Evolutionary conservation across 176 grass and related monocot genomes (phyloP).

Genomic region (Ananas comosus): DNA sequence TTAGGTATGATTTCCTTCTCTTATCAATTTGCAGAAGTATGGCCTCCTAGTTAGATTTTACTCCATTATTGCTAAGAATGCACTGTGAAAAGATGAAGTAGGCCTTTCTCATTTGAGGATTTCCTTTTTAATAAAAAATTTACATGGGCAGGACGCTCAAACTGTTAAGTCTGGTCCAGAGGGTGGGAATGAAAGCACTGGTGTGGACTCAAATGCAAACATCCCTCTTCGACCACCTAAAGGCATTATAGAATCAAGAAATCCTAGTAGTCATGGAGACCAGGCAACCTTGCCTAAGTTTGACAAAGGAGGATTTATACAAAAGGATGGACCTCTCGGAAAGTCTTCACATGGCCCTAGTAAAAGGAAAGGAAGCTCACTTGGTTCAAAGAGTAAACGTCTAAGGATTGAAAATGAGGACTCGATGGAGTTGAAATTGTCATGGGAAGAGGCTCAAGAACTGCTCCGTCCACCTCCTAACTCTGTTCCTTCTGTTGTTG

Average conservation of each 20-base stretch:
- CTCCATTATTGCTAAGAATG: too few species aligned
- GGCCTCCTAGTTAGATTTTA: too few species aligned
- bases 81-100: neutral
- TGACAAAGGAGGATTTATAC: slow-evolving; percentile 41
- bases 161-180: slow-evolving; percentile 50
- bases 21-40: too few species aligned
- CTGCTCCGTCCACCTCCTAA: slow-evolving; percentile 76
- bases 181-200: slow-evolving; percentile 31
- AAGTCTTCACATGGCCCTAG: slow-evolving; percentile 34
- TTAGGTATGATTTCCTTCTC: too few species aligned
- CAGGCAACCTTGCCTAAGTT: slow-evolving; percentile 29
- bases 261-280: slow-evolving; percentile 29
- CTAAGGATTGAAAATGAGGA: slow-evolving; percentile 87
- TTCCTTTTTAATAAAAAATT: slow-evolving; percentile 11
- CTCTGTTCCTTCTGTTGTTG: slow-evolving; percentile 51
- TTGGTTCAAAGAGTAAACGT: slow-evolving; percentile 76
- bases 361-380: slow-evolving; percentile 70
- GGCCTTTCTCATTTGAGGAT: slow-evolving; percentile 8
- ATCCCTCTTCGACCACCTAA: slow-evolving; percentile 34
- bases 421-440: slow-evolving; percentile 94
- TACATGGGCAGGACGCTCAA: slow-evolving; percentile 50
- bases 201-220: slow-evolving; percentile 37
- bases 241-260: slow-evolving; percentile 39
- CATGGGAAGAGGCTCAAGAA: slow-evolving; percentile 96
- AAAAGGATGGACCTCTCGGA: slow-evolving; percentile 47